Evolutionary conservation across 805 yeast genomes (phyloP), one percentile per base, ranked within the genome.

Genomic region (Zygosaccharomyces pseudorouxii): DNA sequence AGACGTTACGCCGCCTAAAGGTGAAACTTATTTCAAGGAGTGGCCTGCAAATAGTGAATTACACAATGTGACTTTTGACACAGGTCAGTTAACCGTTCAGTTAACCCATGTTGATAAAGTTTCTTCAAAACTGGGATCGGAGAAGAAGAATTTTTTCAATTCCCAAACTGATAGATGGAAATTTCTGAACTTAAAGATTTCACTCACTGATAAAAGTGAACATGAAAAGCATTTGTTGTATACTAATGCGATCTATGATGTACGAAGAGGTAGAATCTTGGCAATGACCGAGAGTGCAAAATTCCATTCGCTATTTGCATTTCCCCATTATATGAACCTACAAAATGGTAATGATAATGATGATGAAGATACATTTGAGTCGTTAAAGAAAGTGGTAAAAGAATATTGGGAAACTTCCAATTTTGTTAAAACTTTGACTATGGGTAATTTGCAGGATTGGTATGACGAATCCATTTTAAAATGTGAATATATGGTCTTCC

Each of bases 401-500:
- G 76, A 74, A 27, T 70, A 74, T 38, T 57, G 76, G 49, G 75
- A 80, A 38, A 60, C 67, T 1, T 72, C 82, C 0, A 62, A 72
- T 42, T 53, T 71, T 20, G 69, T 71, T 1, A 76, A 77, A 16
- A 53, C 77, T 3, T 28, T 61, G 7, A 57, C 58, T 78, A 95
- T 69, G 95, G 38, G 45, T 2, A 55, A 57, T 33, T 35, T 65
- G 18, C 56, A 58, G 10, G 60, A 60, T 25, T 53, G 56, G 27
- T 52, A 67, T 23, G 69, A 76, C 50, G 54, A 44, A 27, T 66
- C 75, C 0, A 45, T 44, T 5, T 63, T 63, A 12, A 75, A 69
- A 51, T 90, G 98, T 67, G 98, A 90, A 63, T 81, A 74, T 53
- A 68, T 89, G 16, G 65, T 79, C 0, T 89, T 76, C 58, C 70